Percentiles rank a stretch among this genome's conserved stretches.
Evolutionary conservation across 768 basidiomycete genomes (phyloP).

Genomic region (Mycena maculata): DNA sequence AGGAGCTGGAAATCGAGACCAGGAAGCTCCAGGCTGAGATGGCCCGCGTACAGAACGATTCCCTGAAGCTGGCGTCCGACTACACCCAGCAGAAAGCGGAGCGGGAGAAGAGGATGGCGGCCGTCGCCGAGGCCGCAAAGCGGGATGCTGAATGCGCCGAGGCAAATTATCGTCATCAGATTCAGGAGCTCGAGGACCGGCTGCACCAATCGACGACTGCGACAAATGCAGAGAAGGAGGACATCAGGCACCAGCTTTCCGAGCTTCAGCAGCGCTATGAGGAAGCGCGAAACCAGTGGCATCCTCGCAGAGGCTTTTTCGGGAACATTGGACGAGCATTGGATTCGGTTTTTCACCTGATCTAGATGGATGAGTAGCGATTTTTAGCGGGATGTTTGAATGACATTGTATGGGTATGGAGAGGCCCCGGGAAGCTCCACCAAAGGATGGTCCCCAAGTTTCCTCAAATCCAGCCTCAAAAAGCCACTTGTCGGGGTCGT

Average conservation of each 20-base stretch:
- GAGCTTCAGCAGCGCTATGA: conserved; percentile 27
- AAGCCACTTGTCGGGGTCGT: too few relatives aligned
- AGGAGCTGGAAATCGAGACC: conserved; percentile 58
- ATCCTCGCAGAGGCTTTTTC: conserved; percentile 33
- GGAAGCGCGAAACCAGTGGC: conserved; percentile 11
- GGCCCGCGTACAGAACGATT: conserved; percentile 52
- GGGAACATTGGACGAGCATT: conserved; percentile 36
- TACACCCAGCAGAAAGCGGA: conserved; percentile 51
- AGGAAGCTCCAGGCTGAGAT: conserved; percentile 58
- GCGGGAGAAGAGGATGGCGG: conserved; percentile 44
- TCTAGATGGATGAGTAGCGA: background rate
- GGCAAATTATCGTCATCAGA: conserved; percentile 31
- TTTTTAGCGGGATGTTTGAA: too few relatives aligned
- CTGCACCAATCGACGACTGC: conserved; percentile 21
- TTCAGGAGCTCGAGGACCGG: conserved; percentile 34
- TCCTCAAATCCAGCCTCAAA: too few relatives aligned
- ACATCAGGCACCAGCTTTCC: conserved; percentile 26
- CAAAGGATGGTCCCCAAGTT: too few relatives aligned
- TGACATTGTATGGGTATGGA: too few relatives aligned
- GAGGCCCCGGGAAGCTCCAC: too few relatives aligned
- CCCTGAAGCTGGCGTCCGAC: conserved; percentile 52
- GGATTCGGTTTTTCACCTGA: conserved; percentile 32
- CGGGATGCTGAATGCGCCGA: conserved; percentile 30
- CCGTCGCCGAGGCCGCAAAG: conserved; percentile 36
- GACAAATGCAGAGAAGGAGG: conserved; percentile 31